Evolutionary conservation across 352 stramenopile species (phyloP), one percentile per base, ranked within the genome.

Genomic region (Halophytophthora batemanensis): DNA sequence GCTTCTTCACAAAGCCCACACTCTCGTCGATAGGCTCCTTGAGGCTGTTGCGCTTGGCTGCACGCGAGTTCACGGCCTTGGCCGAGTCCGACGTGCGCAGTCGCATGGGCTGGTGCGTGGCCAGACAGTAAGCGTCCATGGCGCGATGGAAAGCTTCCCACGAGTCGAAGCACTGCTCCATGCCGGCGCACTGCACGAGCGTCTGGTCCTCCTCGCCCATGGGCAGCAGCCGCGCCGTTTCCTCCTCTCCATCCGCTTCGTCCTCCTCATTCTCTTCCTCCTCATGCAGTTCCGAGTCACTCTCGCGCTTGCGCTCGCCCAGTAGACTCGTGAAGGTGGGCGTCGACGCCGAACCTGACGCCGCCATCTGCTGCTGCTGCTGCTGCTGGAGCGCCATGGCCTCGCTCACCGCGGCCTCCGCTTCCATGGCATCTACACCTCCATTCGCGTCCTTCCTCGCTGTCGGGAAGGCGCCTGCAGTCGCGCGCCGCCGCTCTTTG

Each of bases 21-120:
- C 74, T 89, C 53, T 92, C 82, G 50, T 92, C 82, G 64, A 92
- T 90, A n/a, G 82, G 82, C 45, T 87, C 76, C 52, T 92, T 92
- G 39, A 86, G 45, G 25, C 82, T 92, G 63, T 92, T 92, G 28
- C 82, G 71, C 61, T 90, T 90, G n/a, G 82, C 82, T 12, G 78
- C 79, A 31, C 82, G 71, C 29, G 60, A 82, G 47, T 92, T 92
- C 6, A 92, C 75, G 6, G 82, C 82, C 59, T 86, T 87, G 18
- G 79, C 82, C 45, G 82, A 92, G 52, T 92, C 82, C 0, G 82
- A 92, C 39, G 82, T 92, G 43, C 82, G 75, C 50, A 92, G 45
- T 28, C 82, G 64, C 82, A 92, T 92, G 28, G 82, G 82, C 58
- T 92, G 82, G 56, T 90, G 77, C 14, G 74, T 92, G 8, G 63